Evolutionary conservation across 495 filamentous ascomycete species (phyloP).

Genomic region (Penicillium lagena): DNA sequence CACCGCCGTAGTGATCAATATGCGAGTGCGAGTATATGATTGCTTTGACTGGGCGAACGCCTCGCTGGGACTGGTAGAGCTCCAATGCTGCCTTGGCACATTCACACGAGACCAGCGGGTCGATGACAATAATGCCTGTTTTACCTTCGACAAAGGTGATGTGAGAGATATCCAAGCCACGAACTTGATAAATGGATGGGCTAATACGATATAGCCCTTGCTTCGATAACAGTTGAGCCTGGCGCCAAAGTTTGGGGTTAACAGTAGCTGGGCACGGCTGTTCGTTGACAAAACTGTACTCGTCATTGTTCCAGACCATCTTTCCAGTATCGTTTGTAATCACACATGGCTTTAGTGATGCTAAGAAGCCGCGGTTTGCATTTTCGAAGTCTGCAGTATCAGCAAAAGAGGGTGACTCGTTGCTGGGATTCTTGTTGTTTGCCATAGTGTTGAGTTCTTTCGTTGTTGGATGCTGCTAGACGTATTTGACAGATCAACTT

Average conservation of each 20-base stretch:
- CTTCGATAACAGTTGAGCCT: slow-evolving; percentile 5
- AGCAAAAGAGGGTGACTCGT: too few species aligned
- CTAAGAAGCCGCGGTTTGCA: slow-evolving; percentile 8
- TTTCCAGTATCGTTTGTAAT: slow-evolving; percentile 3
- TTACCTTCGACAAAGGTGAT: slow-evolving; percentile 14
- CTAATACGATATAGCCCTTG: slow-evolving; percentile 13
- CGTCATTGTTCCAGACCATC: slow-evolving; percentile 10
- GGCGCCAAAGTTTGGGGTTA: slow-evolving; percentile 14
- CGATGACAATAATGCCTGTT: slow-evolving; percentile 13
- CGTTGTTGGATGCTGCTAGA: too few species aligned
- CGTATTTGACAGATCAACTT: too few species aligned
- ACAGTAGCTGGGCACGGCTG: slow-evolving; percentile 5
- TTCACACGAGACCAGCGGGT: slow-evolving; percentile 13
- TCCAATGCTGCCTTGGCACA: slow-evolving; percentile 6
- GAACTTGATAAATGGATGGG: slow-evolving; percentile 12
- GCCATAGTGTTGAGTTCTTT: too few species aligned
- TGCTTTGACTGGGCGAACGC: slow-evolving; percentile 4
- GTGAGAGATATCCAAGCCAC: slow-evolving; percentile 14
- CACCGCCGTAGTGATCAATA: slow-evolving; percentile 17
- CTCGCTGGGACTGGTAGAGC: slow-evolving; percentile 7
- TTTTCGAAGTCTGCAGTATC: neutral
- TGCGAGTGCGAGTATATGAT: slow-evolving; percentile 22
- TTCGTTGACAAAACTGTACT: slow-evolving; percentile 8
- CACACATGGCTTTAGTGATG: slow-evolving; percentile 1
- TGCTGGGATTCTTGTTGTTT: too few species aligned